Percentiles rank a stretch among this genome's conserved stretches.
phyloP scores from a whole-genome alignment of 2,329 filamentous ascomycete genomes.

The Tolypocladium amazonense region DNA sequence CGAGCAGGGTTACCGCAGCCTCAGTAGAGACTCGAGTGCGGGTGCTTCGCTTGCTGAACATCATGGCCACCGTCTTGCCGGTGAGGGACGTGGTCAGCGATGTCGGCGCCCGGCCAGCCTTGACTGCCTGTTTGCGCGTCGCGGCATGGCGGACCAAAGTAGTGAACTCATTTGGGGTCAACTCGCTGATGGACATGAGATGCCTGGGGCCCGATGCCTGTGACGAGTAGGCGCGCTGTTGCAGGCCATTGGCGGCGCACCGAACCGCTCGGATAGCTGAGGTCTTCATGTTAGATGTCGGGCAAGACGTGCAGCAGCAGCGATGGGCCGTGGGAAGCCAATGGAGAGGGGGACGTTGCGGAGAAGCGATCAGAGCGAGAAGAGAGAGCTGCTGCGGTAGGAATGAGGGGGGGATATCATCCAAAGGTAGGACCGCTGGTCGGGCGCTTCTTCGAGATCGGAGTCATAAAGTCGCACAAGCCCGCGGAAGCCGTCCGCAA shows the following conservation, averaged over 20 bases:
- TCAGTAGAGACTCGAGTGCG: slow-evolving; percentile 91
- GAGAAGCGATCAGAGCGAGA: not conserved
- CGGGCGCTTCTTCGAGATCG: not conserved
- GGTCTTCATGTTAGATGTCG: slow-evolving; percentile 19
- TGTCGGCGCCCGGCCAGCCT: slow-evolving; percentile 46
- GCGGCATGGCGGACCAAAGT: slow-evolving; percentile 75
- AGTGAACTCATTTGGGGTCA: slow-evolving; percentile 69
- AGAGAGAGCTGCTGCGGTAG: not conserved
- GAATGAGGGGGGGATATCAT: not conserved
- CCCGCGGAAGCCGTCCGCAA: not conserved
- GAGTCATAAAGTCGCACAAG: not conserved
- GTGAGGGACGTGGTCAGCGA: slow-evolving; percentile 51
- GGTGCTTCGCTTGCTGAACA: slow-evolving; percentile 94
- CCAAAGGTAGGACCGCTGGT: not conserved
- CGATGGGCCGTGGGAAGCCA: not conserved
- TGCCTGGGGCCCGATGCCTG: slow-evolving; percentile 53
- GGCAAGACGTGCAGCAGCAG: not conserved
- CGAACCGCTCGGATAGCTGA: slow-evolving; percentile 21
- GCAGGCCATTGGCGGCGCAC: slow-evolving; percentile 22
- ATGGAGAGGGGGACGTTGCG: not conserved
- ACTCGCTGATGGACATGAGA: slow-evolving; percentile 82
- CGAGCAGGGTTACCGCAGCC: slow-evolving; percentile 76
- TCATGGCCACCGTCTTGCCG: slow-evolving; percentile 81
- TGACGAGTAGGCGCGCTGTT: slow-evolving; percentile 32
- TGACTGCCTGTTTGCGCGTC: slow-evolving; percentile 65